These are phyloP conservation scores for Globisporangium perplexum DNA, from an alignment of 352 stramenopile genomes.

Conservation along the genomic window DNA sequence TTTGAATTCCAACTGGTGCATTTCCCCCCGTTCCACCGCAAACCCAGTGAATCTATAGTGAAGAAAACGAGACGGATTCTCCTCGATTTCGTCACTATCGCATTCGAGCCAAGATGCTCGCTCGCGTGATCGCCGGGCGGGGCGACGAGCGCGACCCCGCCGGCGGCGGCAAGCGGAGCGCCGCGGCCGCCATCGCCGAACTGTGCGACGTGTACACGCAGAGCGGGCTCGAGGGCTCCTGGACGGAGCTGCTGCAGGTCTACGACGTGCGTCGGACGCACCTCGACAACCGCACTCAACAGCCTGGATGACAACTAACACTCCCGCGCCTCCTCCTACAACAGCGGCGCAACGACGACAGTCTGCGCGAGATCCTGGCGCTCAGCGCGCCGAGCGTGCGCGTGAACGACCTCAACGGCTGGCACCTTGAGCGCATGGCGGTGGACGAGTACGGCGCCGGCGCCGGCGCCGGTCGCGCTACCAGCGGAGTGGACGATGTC, in stretches of 20 bases:
- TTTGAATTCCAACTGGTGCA: neutral
- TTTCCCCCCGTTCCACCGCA: too few species aligned
- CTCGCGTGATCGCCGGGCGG: slow-evolving; percentile 8
- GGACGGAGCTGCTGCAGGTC: slow-evolving; percentile 53
- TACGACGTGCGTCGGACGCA: slow-evolving; percentile 46
- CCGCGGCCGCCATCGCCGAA: slow-evolving; percentile 30
- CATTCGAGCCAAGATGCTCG: slow-evolving; percentile 2
- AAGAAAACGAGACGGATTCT: neutral
- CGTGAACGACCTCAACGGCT: slow-evolving; percentile 61
- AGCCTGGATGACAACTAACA: too few species aligned
- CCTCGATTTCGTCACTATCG: neutral
- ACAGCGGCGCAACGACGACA: slow-evolving; percentile 77
- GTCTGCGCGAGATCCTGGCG: slow-evolving; percentile 68
- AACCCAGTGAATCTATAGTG: neutral
- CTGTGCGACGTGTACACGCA: slow-evolving; percentile 67
- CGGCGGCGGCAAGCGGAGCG: slow-evolving; percentile 7
- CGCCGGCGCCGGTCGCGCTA: slow-evolving; percentile 16
- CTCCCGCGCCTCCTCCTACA: slow-evolving; percentile 13
- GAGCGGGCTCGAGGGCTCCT: slow-evolving; percentile 60
- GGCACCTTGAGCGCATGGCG: slow-evolving; percentile 80
- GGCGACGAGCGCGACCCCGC: slow-evolving; percentile 6
- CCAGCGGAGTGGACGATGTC: slow-evolving; percentile 26
- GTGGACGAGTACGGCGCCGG: slow-evolving; percentile 61
- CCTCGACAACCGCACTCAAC: too few species aligned
- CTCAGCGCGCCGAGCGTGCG: slow-evolving; percentile 51